phyloP scores from a whole-genome alignment of 805 yeast genomes.

The Wickerhamiella domercqiae region DNA sequence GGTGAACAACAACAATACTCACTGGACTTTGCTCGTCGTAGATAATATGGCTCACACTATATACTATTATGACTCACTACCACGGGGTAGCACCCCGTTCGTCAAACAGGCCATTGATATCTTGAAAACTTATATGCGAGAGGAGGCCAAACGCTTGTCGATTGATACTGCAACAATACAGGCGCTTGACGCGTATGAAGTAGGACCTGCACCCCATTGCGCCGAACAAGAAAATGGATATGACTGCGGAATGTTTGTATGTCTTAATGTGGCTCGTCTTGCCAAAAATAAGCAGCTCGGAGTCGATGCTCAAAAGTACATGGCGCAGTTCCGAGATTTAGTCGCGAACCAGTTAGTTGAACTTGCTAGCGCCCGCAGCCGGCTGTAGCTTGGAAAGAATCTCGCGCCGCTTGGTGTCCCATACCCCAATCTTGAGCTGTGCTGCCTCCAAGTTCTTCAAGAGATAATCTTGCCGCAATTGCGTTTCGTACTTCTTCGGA shows the following conservation, averaged over 20 bases:
- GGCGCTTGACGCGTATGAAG: conserved; percentile 23
- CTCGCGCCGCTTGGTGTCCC: conserved; percentile 26
- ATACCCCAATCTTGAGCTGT: conserved; percentile 34
- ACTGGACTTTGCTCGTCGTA: conserved; percentile 82
- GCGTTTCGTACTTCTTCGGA: conserved; percentile 38
- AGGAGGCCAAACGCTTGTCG: conserved; percentile 46
- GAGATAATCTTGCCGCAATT: conserved; percentile 48
- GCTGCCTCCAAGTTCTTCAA: conserved; percentile 50
- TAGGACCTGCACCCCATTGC: conserved; percentile 25
- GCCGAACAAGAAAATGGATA: conserved; percentile 84
- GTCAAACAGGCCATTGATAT: conserved; percentile 26
- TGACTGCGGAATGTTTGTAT: conserved; percentile 91
- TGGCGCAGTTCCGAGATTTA: conserved; percentile 46
- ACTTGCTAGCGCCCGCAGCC: conserved; percentile 3
- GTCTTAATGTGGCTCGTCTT: conserved; percentile 56
- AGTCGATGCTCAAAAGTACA: conserved; percentile 48
- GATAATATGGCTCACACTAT: conserved; percentile 46
- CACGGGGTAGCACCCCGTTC: conserved; percentile 9
- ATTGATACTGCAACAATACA: too few species aligned
- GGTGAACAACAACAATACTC: conserved; percentile 66
- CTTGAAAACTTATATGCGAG: conserved; percentile 45
- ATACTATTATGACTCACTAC: conserved; percentile 63
- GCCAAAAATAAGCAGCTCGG: conserved; percentile 35
- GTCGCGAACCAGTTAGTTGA: conserved; percentile 40
- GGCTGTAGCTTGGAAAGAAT: neutral